Percentiles rank a stretch among this genome's conserved stretches.
These are phyloP conservation scores for Gremmenia infestans DNA, from an alignment of 2,329 filamentous ascomycete genomes.

Conservation along the genomic window DNA sequence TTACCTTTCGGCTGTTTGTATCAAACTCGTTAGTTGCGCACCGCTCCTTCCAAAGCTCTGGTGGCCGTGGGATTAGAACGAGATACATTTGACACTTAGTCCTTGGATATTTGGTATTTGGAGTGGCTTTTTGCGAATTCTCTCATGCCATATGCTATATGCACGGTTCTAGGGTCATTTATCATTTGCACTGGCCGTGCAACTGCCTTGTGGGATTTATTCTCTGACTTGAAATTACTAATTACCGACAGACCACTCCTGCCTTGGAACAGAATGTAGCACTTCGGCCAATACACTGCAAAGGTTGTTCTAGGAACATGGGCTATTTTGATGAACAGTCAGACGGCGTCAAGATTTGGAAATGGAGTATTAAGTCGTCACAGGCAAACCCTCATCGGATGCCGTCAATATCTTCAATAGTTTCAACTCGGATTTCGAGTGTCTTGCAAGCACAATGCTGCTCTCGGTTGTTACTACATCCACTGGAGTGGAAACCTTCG, in stretches of 20 bases:
- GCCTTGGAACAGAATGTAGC: background rate
- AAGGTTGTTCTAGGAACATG: conserved; percentile 18
- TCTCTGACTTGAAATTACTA: conserved; percentile 12
- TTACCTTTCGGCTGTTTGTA: conserved; percentile 31
- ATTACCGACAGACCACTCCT: conserved; percentile 7
- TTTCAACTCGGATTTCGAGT: conserved; percentile 15
- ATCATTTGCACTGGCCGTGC: too few relatives aligned
- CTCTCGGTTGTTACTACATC: conserved; percentile 15
- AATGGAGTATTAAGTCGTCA: conserved; percentile 20
- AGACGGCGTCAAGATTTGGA: conserved; percentile 24
- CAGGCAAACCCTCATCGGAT: background rate
- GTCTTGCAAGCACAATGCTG: conserved; percentile 15
- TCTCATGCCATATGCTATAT: too few relatives aligned
- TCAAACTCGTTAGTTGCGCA: conserved; percentile 42
- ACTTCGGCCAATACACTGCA: conserved; percentile 14
- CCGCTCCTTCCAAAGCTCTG: conserved; percentile 42
- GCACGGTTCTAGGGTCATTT: too few relatives aligned
- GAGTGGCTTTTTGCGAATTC: background rate
- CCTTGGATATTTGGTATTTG: background rate
- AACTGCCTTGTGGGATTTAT: too few relatives aligned
- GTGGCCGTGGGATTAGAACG: conserved; percentile 44
- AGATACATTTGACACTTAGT: conserved; percentile 39
- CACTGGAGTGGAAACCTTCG: conserved; percentile 7
- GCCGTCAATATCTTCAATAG: conserved; percentile 14
- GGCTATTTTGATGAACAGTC: conserved; percentile 23